Conservation (phyloP, 2,329 filamentous ascomycete species). For the Neonectria neomacrospora region DNA sequence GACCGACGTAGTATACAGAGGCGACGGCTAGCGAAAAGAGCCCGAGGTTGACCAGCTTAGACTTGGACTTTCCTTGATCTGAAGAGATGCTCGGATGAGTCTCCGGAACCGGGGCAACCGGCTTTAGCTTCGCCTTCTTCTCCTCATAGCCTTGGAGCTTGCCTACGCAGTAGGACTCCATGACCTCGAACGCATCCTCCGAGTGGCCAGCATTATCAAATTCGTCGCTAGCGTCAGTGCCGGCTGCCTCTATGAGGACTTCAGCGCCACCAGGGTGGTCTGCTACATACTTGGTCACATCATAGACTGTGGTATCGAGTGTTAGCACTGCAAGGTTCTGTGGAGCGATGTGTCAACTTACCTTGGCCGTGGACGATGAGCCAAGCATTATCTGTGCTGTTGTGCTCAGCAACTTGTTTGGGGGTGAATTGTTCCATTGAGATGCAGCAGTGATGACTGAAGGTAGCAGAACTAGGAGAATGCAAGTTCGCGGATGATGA, state of each 20-base stretch:
- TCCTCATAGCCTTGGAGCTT: constrained; percentile 49
- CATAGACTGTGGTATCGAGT: constrained; percentile 58
- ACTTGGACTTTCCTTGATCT: no score
- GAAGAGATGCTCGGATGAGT: no score
- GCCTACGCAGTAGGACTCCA: constrained; percentile 53
- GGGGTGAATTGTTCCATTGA: constrained; percentile 35
- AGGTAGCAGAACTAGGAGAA: no score
- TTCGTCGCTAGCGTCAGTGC: constrained; percentile 80
- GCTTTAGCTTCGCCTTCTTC: constrained; percentile 10
- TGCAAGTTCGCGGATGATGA: no score
- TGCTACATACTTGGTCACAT: constrained; percentile 66
- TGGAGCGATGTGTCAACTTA: constrained; percentile 46
- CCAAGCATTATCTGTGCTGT: constrained; percentile 61
- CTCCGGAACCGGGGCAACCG: neutral
- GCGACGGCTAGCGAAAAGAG: no score
- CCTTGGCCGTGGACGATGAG: constrained; percentile 67
- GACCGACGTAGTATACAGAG: no score
- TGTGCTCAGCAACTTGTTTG: constrained; percentile 62
- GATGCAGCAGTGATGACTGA: constrained; percentile 1
- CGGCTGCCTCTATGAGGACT: constrained; percentile 79
- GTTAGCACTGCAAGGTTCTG: constrained; percentile 6
- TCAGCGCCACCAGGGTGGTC: constrained; percentile 80
- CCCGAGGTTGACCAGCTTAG: no score
- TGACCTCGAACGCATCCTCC: constrained; percentile 63
- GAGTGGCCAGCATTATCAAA: constrained; percentile 90